A percentile compares a stretch with the other conserved stretches of the same genome.
Evolutionary conservation across 2,329 filamentous ascomycete species (phyloP).

Genomic region (Botryosphaeria agaves): DNA sequence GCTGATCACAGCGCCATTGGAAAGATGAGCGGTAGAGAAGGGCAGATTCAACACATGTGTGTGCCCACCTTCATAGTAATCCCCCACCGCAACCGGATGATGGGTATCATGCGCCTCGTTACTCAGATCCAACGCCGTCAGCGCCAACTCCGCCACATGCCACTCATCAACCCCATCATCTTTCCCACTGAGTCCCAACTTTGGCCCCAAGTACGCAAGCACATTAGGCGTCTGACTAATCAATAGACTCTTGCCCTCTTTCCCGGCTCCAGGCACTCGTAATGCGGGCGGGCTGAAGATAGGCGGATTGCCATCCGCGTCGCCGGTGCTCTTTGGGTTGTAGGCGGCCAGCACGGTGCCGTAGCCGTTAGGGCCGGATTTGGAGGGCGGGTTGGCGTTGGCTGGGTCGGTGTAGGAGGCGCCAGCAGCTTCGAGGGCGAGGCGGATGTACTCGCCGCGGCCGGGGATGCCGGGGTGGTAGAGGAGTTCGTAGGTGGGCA

Average conservation of each 20-base stretch:
- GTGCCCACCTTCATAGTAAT: slow-evolving; percentile 46
- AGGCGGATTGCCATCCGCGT: slow-evolving; percentile 42
- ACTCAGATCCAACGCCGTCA: slow-evolving; percentile 56
- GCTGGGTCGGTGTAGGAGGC: slow-evolving; percentile 47
- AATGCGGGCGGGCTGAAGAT: slow-evolving; percentile 50
- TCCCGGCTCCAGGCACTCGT: slow-evolving; percentile 26
- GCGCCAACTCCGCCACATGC: slow-evolving; percentile 43
- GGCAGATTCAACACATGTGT: no score
- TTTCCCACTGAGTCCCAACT: slow-evolving; percentile 36
- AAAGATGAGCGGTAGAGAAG: no score
- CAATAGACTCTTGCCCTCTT: slow-evolving; percentile 36
- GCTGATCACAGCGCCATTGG: no score
- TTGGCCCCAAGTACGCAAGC: slow-evolving; percentile 48
- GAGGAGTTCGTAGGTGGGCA: slow-evolving; percentile 41
- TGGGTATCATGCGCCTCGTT: slow-evolving; percentile 62
- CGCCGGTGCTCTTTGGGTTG: slow-evolving; percentile 25
- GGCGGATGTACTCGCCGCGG: slow-evolving; percentile 56
- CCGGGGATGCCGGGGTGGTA: slow-evolving; percentile 60
- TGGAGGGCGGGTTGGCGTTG: slow-evolving; percentile 24
- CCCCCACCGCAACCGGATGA: slow-evolving; percentile 43
- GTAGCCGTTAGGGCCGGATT: slow-evolving; percentile 31
- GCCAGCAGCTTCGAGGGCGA: slow-evolving; percentile 52
- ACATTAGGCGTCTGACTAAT: slow-evolving; percentile 60
- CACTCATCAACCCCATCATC: slow-evolving; percentile 34
- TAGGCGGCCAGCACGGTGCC: slow-evolving; percentile 32